These are phyloP conservation scores for Emericellopsis atlantica DNA, from an alignment of 2,329 filamentous ascomycete species.

Conservation along the genomic window DNA sequence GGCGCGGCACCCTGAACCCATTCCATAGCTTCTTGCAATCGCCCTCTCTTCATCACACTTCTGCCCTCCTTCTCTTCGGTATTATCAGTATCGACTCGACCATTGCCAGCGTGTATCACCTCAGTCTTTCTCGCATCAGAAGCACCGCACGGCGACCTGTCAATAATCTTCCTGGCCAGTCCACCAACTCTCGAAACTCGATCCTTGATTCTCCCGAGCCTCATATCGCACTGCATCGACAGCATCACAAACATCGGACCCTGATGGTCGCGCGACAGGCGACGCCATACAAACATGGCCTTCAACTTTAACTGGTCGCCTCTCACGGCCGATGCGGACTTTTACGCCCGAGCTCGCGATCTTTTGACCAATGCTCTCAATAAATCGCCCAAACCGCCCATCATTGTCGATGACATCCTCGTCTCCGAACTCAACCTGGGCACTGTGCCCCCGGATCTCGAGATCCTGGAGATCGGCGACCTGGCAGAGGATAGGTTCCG, in stretches of 20 bases:
- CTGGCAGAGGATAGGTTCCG: slow-evolving; percentile 93
- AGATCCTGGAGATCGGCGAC: slow-evolving; percentile 96
- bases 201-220: too few relatives aligned
- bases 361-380: slow-evolving; percentile 91
- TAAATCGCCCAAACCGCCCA: slow-evolving; percentile 94
- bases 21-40: too few relatives aligned
- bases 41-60: too few relatives aligned
- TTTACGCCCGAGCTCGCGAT: slow-evolving; percentile 83
- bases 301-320: slow-evolving; percentile 99
- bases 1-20: too few relatives aligned
- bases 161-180: too few relatives aligned
- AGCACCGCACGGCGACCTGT: too few relatives aligned
- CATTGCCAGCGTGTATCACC: too few relatives aligned
- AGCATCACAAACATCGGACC: background rate
- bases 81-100: too few relatives aligned
- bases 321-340: slow-evolving; percentile 84
- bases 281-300: slow-evolving; percentile 61
- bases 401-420: slow-evolving; percentile 98
- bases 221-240: too few relatives aligned
- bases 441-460: slow-evolving; percentile 84
- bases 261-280: slow-evolving; percentile 19
- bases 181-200: too few relatives aligned
- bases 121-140: too few relatives aligned
- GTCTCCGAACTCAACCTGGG: slow-evolving; percentile 96
- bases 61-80: too few relatives aligned